Evolutionary conservation across 2,329 filamentous ascomycete species (phyloP).

Genomic region (Periconia sp.): DNA sequence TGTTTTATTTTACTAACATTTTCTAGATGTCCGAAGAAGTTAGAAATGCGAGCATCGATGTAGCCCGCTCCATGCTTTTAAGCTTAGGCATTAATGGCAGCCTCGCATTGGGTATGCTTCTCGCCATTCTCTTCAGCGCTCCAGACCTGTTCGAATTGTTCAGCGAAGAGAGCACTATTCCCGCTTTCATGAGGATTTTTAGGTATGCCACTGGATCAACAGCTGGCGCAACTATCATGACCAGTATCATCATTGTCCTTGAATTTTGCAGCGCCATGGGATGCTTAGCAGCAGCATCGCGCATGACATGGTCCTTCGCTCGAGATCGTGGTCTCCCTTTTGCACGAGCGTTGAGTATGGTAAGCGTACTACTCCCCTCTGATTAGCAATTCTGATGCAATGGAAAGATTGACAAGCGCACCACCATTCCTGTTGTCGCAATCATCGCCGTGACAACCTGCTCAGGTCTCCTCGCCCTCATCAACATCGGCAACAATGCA

Average conservation of each 20-base stretch:
- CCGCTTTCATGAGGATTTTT: conserved; percentile 61
- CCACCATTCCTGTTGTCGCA: conserved; percentile 53
- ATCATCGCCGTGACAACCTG: conserved; percentile 54
- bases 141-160: conserved; percentile 33
- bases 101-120: conserved; percentile 48
- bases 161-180: conserved; percentile 22
- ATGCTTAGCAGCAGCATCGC: conserved; percentile 49
- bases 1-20: conserved; percentile 9
- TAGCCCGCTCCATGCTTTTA: conserved; percentile 51
- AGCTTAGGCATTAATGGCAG: conserved; percentile 51
- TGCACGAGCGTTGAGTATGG: conserved; percentile 35
- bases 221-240: conserved; percentile 56
- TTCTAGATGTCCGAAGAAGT: conserved; percentile 48
- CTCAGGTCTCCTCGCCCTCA: conserved; percentile 54
- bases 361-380: conserved; percentile 15
- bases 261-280: conserved; percentile 51
- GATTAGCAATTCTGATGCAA: too few relatives aligned
- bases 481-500: conserved; percentile 58
- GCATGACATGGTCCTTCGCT: conserved; percentile 53
- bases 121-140: conserved; percentile 51
- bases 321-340: conserved; percentile 52
- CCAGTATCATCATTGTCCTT: conserved; percentile 48
- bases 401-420: conserved; percentile 39
- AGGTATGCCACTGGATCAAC: conserved; percentile 34
- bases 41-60: conserved; percentile 41